A percentile compares a stretch with the other conserved stretches of the same genome.
Conservation (phyloP, 2,329 filamentous ascomycete genomes). For the Botrytis porri region DNA sequence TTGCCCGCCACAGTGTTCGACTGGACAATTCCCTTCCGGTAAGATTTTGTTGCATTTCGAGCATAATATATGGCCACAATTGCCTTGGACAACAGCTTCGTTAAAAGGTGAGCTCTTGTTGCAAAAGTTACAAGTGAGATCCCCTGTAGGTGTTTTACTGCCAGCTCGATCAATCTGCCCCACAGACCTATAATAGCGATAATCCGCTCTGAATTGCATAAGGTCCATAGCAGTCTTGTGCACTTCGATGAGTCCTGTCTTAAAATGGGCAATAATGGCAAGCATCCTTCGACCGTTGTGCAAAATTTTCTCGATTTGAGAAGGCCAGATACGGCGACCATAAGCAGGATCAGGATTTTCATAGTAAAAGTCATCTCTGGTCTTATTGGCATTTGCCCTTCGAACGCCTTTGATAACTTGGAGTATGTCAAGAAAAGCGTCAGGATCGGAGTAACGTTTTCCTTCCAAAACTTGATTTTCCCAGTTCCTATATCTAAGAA, state of each 20-base stretch:
- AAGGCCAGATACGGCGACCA: not conserved
- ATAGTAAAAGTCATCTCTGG: not conserved
- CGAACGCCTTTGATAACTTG: not conserved
- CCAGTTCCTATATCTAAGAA: not conserved
- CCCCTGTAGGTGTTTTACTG: not conserved
- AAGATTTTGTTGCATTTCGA: not conserved
- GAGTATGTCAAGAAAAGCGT: not conserved
- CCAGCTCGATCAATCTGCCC: not conserved
- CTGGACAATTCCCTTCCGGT: not conserved
- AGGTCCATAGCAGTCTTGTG: not conserved
- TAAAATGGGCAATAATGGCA: not conserved
- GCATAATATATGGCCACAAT: not conserved
- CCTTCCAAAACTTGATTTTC: not conserved
- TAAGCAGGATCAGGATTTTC: not conserved
- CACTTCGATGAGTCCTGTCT: not conserved
- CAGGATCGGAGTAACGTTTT: not conserved
- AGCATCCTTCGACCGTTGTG: not conserved
- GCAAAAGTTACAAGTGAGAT: not conserved
- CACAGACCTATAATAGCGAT: not conserved
- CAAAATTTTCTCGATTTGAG: not conserved
- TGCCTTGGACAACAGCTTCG: constrained; percentile 1
- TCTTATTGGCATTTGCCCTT: not conserved
- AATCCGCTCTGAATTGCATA: not conserved
- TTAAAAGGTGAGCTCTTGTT: not conserved
- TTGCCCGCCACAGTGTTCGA: not conserved